A percentile compares a stretch with the other conserved stretches of the same genome.
Evolutionary conservation across 2,329 filamentous ascomycete species (phyloP).

Genomic region (Trichophyton rubrum): DNA sequence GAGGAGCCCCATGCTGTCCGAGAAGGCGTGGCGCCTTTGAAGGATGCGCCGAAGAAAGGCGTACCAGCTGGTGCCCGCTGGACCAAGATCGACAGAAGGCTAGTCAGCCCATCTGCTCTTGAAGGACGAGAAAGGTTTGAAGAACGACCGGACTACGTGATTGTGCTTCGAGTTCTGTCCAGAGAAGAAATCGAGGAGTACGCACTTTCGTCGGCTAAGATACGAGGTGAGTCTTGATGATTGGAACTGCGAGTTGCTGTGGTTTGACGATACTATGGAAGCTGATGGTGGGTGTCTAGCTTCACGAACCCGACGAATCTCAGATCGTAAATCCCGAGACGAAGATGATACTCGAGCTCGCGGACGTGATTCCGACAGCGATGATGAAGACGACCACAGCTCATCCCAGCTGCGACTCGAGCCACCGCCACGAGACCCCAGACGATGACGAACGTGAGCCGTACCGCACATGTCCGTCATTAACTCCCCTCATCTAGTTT

Average conservation of each 20-base stretch:
- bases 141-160: constrained; percentile 84
- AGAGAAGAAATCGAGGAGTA: constrained; percentile 85
- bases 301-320: constrained; percentile 16
- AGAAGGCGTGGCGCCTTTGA: constrained; percentile 87
- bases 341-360: constrained; percentile 31
- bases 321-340: constrained; percentile 25
- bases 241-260: background rate
- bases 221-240: constrained; percentile 51
- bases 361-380: constrained; percentile 19
- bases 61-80: constrained; percentile 70
- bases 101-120: constrained; percentile 81
- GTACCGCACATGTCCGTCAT: background rate
- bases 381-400: constrained; percentile 23
- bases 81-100: constrained; percentile 80
- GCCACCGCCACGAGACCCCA: background rate
- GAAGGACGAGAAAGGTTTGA: constrained; percentile 81
- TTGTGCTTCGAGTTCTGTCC: constrained; percentile 74
- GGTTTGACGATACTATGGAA: background rate
- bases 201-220: constrained; percentile 64
- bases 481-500: background rate
- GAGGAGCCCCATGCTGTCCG: constrained; percentile 72
- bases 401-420: background rate
- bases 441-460: background rate
- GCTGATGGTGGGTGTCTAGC: background rate
- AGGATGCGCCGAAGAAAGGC: constrained; percentile 62